Conservation (phyloP, 495 filamentous ascomycete genomes). For the Mycothermus thermophilus region DNA sequence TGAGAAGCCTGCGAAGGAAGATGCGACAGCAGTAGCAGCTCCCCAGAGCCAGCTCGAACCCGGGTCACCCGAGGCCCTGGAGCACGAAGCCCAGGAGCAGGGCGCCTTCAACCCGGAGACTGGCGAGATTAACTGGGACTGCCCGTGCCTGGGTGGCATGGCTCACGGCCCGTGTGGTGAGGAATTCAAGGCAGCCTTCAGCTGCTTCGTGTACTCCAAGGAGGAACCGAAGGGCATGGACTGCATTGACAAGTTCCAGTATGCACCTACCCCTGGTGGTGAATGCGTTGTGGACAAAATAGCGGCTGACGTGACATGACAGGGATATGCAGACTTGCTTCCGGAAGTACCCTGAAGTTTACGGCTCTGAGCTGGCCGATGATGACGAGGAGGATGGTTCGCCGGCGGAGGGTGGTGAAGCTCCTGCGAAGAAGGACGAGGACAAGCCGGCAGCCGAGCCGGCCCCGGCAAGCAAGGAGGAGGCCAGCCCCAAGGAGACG, state of each 20-base stretch:
- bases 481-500: conserved; percentile 9
- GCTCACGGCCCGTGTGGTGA: conserved; percentile 91
- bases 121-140: conserved; percentile 99
- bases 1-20: conserved; percentile 6
- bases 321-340: conserved; percentile 97
- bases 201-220: conserved; percentile 88
- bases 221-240: conserved; percentile 98
- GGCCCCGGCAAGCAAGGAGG: conserved; percentile 4
- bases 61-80: conserved; percentile 42
- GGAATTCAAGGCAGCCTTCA: conserved; percentile 86
- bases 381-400: conserved; percentile 45
- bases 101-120: conserved; percentile 97
- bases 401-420: conserved; percentile 6
- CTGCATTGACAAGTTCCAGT: conserved; percentile 98
- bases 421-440: conserved; percentile 4
- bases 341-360: conserved; percentile 75
- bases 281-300: too few species aligned
- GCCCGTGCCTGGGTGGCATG: conserved; percentile 95
- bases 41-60: conserved; percentile 8
- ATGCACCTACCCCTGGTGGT: conserved; percentile 22
- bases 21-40: conserved; percentile 7
- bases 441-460: conserved; percentile 4
- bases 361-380: conserved; percentile 77
- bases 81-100: conserved; percentile 68
- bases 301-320: too few species aligned